Evolutionary conservation across 352 stramenopile genomes (phyloP).

Genomic region (Phytophthora palmivora): DNA sequence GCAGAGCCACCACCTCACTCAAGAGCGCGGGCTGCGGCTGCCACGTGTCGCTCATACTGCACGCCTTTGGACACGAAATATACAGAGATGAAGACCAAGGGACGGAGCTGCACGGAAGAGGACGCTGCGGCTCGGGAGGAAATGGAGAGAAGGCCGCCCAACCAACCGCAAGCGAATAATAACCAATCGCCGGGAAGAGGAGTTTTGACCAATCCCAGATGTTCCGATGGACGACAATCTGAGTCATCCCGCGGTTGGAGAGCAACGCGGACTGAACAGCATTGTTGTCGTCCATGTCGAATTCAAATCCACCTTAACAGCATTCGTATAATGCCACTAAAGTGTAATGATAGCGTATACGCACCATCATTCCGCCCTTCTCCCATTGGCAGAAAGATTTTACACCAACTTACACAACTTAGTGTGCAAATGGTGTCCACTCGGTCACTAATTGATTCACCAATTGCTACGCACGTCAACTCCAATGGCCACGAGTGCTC

Average conservation of each 20-base stretch:
- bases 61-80: slow-evolving; percentile 13
- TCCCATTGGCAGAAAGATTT: slow-evolving; percentile 16
- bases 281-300: too few relatives aligned
- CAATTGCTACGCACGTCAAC: slow-evolving; percentile 1
- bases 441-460: slow-evolving; percentile 25
- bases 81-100: slow-evolving; percentile 6
- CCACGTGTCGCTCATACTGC: slow-evolving; percentile 59
- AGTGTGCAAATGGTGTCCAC: background rate
- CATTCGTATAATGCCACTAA: slow-evolving; percentile 5
- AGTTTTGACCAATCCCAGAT: background rate
- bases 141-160: slow-evolving; percentile 19
- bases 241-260: background rate
- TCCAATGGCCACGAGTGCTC: slow-evolving; percentile 51
- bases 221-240: background rate
- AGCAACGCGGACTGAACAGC: slow-evolving; percentile 8
- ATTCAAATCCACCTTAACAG: too few relatives aligned
- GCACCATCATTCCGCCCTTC: slow-evolving; percentile 14
- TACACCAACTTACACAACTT: background rate
- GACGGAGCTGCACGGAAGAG: slow-evolving; percentile 7
- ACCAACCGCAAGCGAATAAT: slow-evolving; percentile 6
- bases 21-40: slow-evolving; percentile 79
- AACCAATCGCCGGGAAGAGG: slow-evolving; percentile 1
- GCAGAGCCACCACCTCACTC: slow-evolving; percentile 77
- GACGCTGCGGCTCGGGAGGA: slow-evolving; percentile 2
- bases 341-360: slow-evolving; percentile 24